Evolutionary conservation across 352 stramenopile species (phyloP).

Genomic region (Phytophthora pinifolia): DNA sequence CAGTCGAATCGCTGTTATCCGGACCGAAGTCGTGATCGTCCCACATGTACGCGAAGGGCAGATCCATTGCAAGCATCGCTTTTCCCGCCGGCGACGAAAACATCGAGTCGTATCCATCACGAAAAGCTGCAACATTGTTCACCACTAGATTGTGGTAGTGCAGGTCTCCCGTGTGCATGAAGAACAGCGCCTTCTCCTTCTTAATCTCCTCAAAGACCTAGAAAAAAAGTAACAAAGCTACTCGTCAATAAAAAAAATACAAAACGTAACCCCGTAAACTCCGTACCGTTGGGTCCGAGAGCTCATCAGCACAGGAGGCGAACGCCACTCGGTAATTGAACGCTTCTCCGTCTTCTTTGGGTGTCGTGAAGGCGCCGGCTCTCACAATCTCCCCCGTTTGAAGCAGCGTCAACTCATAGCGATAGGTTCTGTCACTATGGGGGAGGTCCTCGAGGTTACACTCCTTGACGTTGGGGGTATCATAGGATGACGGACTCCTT

Average conservation of each 20-base stretch:
- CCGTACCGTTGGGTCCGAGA: conserved; percentile 60
- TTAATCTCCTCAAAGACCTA: conserved; percentile 67
- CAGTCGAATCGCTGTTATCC: conserved; percentile 87
- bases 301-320: conserved; percentile 81
- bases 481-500: conserved; percentile 27
- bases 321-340: conserved; percentile 77
- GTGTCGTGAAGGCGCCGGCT: conserved; percentile 53
- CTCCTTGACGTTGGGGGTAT: conserved; percentile 37
- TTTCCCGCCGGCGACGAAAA: conserved; percentile 67
- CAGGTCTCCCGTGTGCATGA: conserved; percentile 89
- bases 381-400: conserved; percentile 33
- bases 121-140: conserved; percentile 63
- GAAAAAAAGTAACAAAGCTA: conserved; percentile 4
- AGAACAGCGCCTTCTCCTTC: conserved; percentile 71
- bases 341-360: conserved; percentile 39
- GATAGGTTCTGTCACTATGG: conserved; percentile 52
- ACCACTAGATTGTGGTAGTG: conserved; percentile 85
- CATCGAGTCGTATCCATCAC: conserved; percentile 65
- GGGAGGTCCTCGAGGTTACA: conserved; percentile 53
- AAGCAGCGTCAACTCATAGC: conserved; percentile 57
- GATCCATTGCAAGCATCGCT: conserved; percentile 80
- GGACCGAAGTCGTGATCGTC: conserved; percentile 90
- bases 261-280: conserved; percentile 2
- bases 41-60: conserved; percentile 91
- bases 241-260: conserved; percentile 15